These are phyloP conservation scores for Cladosporium sp. DNA, from an alignment of 2,329 filamentous ascomycete genomes.

Conservation along the genomic window DNA sequence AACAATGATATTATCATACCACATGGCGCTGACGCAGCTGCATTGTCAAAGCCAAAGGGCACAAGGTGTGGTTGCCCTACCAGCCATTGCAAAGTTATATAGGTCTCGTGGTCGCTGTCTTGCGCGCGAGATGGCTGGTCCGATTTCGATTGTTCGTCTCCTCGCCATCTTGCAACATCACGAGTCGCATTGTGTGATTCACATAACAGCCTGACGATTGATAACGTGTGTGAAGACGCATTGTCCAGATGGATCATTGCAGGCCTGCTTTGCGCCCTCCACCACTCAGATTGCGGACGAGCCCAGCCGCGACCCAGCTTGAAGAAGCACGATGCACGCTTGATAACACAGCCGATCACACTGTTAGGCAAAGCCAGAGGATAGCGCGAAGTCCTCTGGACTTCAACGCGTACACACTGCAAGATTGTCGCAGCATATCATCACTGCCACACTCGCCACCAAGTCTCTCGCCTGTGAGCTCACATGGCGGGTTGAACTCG, in stretches of 20 bases:
- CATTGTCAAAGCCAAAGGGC: slow-evolving; percentile 3
- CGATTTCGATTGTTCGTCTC: not conserved
- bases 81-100: slow-evolving; percentile 8
- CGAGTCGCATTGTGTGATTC: not conserved
- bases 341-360: not conserved
- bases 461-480: not conserved
- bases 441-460: not conserved
- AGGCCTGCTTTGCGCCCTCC: not conserved
- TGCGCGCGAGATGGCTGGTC: slow-evolving; percentile 10
- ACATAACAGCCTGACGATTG: not conserved
- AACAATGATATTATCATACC: not conserved
- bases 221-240: not conserved
- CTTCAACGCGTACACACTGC: not conserved
- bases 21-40: slow-evolving; percentile 5
- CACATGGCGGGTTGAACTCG: not conserved
- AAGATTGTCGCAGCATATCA: not conserved
- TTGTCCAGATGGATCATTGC: not conserved
- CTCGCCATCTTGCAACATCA: not conserved
- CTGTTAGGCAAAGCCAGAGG: not conserved
- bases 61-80: not conserved
- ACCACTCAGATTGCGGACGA: not conserved
- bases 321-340: not conserved
- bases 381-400: not conserved
- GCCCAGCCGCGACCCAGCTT: not conserved
- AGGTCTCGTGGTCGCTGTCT: not conserved